Conservation (phyloP, 148 eudicot genomes). For the Amaranthus palmeri region DNA sequence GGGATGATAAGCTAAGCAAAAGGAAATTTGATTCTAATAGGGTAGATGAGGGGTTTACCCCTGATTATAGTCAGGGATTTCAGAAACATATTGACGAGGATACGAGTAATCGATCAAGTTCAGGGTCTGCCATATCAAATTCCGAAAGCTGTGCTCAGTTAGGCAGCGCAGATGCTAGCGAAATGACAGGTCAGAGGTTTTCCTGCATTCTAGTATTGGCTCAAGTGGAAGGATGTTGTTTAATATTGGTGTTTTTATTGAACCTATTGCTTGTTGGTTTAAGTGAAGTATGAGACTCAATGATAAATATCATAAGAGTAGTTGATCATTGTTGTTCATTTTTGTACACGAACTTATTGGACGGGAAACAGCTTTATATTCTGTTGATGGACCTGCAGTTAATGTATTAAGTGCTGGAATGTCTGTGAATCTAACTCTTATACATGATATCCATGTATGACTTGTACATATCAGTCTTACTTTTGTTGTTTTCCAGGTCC, state of each 20-base stretch:
- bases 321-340: background rate
- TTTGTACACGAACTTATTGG: background rate
- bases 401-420: conserved; percentile 2
- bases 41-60: conserved; percentile 28
- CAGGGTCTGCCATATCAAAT: conserved; percentile 92
- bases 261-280: conserved; percentile 1
- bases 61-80: conserved; percentile 40
- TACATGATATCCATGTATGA: background rate
- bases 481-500: conserved; percentile 52
- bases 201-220: conserved; percentile 18
- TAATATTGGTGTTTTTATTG: conserved; percentile 1
- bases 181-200: conserved; percentile 65
- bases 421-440: background rate
- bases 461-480: conserved; percentile 4
- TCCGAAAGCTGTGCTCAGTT: conserved; percentile 86
- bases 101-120: conserved; percentile 91
- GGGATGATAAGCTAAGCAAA: conserved; percentile 60
- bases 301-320: background rate
- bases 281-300: background rate
- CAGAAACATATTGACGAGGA: conserved; percentile 69
- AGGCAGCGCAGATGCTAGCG: conserved; percentile 80
- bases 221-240: conserved; percentile 7
- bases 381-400: conserved; percentile 2
- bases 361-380: conserved; percentile 1
- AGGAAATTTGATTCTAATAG: conserved; percentile 48